These are phyloP conservation scores for Coccomyxa sp. DNA, from an alignment of 139 green algal species.

Conservation along the genomic window DNA sequence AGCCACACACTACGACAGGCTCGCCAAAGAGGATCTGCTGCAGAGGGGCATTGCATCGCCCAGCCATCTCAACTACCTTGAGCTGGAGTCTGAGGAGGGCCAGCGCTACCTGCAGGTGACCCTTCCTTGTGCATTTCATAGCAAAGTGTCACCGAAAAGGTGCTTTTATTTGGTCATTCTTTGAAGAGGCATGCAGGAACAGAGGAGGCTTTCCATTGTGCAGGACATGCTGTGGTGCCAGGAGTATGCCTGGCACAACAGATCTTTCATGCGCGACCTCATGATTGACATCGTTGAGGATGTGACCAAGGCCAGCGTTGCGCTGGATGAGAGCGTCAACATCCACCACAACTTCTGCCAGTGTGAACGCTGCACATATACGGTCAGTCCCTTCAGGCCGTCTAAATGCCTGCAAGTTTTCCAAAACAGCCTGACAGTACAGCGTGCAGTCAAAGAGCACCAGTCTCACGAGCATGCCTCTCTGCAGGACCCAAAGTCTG, in stretches of 20 bases:
- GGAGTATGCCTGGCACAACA: conserved; percentile 33
- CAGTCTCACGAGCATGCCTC: not conserved
- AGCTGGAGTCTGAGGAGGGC: conserved; percentile 20
- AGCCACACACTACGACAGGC: conserved; percentile 27
- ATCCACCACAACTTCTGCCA: conserved; percentile 33
- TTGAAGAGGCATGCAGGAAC: not conserved
- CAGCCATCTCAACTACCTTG: conserved; percentile 29
- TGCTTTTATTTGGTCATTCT: not conserved
- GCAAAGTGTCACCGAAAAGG: not conserved
- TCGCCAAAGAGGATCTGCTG: conserved; percentile 17
- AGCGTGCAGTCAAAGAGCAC: not conserved
- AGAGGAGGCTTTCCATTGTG: not conserved
- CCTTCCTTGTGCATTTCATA: not conserved
- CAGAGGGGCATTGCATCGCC: conserved; percentile 9
- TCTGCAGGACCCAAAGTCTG: conserved; percentile 26
- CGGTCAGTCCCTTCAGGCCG: not conserved
- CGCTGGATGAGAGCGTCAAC: conserved; percentile 26
- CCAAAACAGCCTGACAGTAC: not conserved
- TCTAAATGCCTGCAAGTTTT: not conserved
- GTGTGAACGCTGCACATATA: not conserved
- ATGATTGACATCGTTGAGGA: conserved; percentile 22
- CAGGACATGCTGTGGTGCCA: conserved; percentile 43
- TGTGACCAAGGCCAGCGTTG: conserved; percentile 10
- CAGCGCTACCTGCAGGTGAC: conserved; percentile 24
- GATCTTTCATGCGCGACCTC: conserved; percentile 28